Conservation (phyloP, 768 basidiomycete species). For the Mycena capillaripes region DNA sequence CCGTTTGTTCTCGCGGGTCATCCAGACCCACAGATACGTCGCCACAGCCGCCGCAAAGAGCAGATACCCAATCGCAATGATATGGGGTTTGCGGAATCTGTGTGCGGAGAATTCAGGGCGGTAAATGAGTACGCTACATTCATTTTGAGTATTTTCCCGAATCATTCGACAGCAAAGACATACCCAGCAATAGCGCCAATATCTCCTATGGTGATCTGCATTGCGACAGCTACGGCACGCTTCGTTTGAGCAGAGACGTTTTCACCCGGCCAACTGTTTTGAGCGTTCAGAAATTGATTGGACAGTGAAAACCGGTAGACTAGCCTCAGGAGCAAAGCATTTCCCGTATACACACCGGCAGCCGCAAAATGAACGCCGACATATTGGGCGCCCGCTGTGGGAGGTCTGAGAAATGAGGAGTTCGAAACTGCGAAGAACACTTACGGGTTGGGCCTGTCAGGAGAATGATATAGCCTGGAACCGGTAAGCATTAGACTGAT, state of each 20-base stretch:
- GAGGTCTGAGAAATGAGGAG: not conserved
- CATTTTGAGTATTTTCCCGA: not conserved
- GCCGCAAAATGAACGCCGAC: constrained; percentile 69
- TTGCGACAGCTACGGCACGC: constrained; percentile 71
- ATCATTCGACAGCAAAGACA: not conserved
- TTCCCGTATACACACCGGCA: constrained; percentile 70
- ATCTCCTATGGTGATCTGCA: constrained; percentile 76
- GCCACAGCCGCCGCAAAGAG: constrained; percentile 61
- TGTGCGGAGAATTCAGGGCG: constrained; percentile 62
- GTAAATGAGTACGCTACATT: constrained; percentile 64
- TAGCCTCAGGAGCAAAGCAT: constrained; percentile 68
- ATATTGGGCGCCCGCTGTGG: constrained; percentile 66
- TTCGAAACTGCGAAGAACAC: constrained; percentile 29
- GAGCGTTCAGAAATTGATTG: not conserved
- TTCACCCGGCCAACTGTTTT: constrained; percentile 69
- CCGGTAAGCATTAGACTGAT: not conserved
- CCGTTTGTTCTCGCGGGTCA: constrained; percentile 64
- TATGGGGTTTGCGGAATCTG: constrained; percentile 67
- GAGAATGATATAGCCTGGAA: constrained; percentile 69
- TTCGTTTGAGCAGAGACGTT: constrained; percentile 81
- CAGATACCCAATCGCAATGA: constrained; percentile 72
- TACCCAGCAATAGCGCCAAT: constrained; percentile 70
- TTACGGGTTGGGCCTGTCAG: constrained; percentile 60
- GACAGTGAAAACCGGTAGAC: not conserved
- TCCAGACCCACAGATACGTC: constrained; percentile 60